Percentiles rank a stretch among this genome's conserved stretches.
These are phyloP conservation scores for Diutina ranongensis DNA, from an alignment of 1,139 yeast genomes.

Conservation along the genomic window DNA sequence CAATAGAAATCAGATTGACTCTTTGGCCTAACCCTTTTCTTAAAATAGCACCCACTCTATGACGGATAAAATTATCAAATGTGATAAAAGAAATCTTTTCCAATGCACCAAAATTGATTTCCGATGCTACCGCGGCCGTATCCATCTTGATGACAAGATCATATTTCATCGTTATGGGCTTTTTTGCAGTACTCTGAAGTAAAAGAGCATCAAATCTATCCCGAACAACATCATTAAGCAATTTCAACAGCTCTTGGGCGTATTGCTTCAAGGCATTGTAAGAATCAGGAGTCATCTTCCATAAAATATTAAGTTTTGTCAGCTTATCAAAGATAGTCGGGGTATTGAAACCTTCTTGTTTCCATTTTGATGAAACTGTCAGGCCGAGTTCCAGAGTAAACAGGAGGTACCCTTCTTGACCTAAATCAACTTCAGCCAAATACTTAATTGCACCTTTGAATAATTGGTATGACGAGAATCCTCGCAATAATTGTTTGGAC, in stretches of 20 bases:
- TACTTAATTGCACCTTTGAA: slow-evolving; percentile 81
- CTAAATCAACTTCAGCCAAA: slow-evolving; percentile 66
- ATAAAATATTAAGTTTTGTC: slow-evolving; percentile 63
- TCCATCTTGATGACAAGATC: slow-evolving; percentile 49
- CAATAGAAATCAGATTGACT: slow-evolving; percentile 33
- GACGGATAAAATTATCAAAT: slow-evolving; percentile 52
- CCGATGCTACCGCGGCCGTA: slow-evolving; percentile 23
- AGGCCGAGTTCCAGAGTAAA: slow-evolving; percentile 45
- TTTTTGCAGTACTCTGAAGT: slow-evolving; percentile 43
- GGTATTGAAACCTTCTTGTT: slow-evolving; percentile 50
- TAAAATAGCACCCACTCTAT: slow-evolving; percentile 49
- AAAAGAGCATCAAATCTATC: slow-evolving; percentile 87
- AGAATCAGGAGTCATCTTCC: slow-evolving; percentile 69
- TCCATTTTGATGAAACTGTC: slow-evolving; percentile 27
- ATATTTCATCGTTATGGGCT: slow-evolving; percentile 40
- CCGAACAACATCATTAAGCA: slow-evolving; percentile 66
- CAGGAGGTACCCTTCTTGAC: slow-evolving; percentile 47
- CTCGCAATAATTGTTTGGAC: slow-evolving; percentile 65
- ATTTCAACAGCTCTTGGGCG: slow-evolving; percentile 55
- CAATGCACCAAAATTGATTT: slow-evolving; percentile 46
- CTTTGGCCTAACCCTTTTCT: slow-evolving; percentile 61
- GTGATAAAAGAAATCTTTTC: slow-evolving; percentile 68
- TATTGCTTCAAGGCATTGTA: slow-evolving; percentile 50
- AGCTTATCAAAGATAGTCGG: slow-evolving; percentile 73
- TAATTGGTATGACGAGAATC: slow-evolving; percentile 85